A percentile compares a stretch with the other conserved stretches of the same genome.
Evolutionary conservation across 495 filamentous ascomycete species (phyloP).

Genomic region (Penicillium silybi): DNA sequence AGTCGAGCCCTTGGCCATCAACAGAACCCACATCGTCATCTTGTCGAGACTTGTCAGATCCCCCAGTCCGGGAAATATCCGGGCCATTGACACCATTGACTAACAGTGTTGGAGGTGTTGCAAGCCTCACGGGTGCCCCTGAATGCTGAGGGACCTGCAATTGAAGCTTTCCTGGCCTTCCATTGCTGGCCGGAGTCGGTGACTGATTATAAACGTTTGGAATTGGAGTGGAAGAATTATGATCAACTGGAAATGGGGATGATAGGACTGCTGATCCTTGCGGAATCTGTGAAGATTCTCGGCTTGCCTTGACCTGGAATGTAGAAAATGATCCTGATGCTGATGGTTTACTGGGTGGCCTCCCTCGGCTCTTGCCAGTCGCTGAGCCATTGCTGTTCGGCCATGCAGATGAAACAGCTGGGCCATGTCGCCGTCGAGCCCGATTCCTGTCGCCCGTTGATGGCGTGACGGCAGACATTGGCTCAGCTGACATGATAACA

Average conservation of each 20-base stretch:
- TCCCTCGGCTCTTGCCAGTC: conserved; percentile 73
- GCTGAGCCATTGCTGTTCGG: conserved; percentile 61
- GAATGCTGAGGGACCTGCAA: conserved; percentile 76
- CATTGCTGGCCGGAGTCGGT: conserved; percentile 25
- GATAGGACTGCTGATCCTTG: conserved; percentile 24
- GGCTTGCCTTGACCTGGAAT: conserved; percentile 69
- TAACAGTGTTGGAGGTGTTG: conserved; percentile 67
- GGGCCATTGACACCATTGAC: conserved; percentile 58
- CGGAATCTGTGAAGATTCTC: conserved; percentile 30
- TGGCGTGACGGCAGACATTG: conserved; percentile 67
- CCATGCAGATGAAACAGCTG: conserved; percentile 95
- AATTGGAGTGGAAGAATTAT: conserved; percentile 19
- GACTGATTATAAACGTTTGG: conserved; percentile 23
- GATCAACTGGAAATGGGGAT: conserved; percentile 26
- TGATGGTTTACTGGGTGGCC: conserved; percentile 78
- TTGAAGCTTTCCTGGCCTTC: conserved; percentile 54
- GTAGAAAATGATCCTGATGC: conserved; percentile 78
- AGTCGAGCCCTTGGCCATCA: conserved; percentile 2
- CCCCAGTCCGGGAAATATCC: conserved; percentile 1
- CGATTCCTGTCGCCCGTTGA: conserved; percentile 50
- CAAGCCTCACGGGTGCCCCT: conserved; percentile 71
- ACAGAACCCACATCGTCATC: conserved; percentile 3
- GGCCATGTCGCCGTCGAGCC: conserved; percentile 73
- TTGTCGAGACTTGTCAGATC: background rate
- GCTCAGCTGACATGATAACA: conserved; percentile 51